phyloP scores from a whole-genome alignment of 1,284 basidiomycete genomes.

The Puccinia sorghi region DNA sequence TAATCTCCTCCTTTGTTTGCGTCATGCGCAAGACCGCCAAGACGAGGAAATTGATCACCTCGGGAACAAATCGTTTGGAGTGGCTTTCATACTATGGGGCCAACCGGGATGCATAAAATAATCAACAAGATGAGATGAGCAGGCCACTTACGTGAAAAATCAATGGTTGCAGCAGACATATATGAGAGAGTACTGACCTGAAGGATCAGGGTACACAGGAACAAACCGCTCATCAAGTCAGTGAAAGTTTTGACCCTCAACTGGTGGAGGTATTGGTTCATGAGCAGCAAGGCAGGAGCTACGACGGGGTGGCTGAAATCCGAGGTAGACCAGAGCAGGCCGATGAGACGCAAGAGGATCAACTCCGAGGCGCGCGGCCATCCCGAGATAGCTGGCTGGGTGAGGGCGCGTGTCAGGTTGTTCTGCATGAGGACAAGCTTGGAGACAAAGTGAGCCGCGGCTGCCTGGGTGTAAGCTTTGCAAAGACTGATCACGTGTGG shows the following conservation, averaged over 20 bases:
- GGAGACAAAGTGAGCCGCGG: slow-evolving; percentile 75
- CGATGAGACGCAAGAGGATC: slow-evolving; percentile 75
- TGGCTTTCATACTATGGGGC: slow-evolving; percentile 79
- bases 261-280: slow-evolving; percentile 87
- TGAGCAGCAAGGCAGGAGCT: slow-evolving; percentile 79
- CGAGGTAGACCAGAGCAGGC: slow-evolving; percentile 86
- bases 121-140: no score
- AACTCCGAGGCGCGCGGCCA: slow-evolving; percentile 87
- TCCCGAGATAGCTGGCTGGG: slow-evolving; percentile 70
- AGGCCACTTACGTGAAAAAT: neutral
- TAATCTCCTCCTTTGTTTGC: slow-evolving; percentile 64
- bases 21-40: slow-evolving; percentile 72
- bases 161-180: slow-evolving; percentile 3
- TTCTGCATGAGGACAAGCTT: slow-evolving; percentile 92
- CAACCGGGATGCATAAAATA: slow-evolving; percentile 54
- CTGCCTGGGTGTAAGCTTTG: slow-evolving; percentile 75
- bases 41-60: slow-evolving; percentile 79
- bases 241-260: slow-evolving; percentile 71
- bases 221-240: slow-evolving; percentile 83
- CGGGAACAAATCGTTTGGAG: slow-evolving; percentile 85
- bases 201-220: slow-evolving; percentile 77
- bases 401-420: slow-evolving; percentile 82
- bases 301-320: slow-evolving; percentile 89
- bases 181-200: slow-evolving; percentile 57
- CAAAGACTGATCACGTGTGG: slow-evolving; percentile 80